These are phyloP conservation scores for Moesziomyces antarcticus DNA, from an alignment of 1,284 basidiomycete genomes.

Conservation along the genomic window DNA sequence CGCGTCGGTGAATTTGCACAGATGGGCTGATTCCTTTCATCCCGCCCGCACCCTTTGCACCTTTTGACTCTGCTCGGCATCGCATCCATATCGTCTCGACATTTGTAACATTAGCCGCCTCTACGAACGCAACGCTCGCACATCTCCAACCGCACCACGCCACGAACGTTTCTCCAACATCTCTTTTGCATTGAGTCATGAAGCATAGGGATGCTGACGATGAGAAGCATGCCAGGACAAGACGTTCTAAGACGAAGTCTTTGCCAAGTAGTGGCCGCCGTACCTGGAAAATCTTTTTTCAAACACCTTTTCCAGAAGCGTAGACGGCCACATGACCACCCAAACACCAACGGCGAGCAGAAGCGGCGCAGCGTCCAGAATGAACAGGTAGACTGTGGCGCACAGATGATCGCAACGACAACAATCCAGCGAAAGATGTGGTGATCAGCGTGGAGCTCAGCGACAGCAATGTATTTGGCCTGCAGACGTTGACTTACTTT, in stretches of 20 bases:
- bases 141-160: neutral
- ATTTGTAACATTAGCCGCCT: conserved; percentile 23
- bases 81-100: neutral
- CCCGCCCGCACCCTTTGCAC: neutral
- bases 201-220: too few species aligned
- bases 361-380: conserved; percentile 49
- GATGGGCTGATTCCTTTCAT: conserved; percentile 10
- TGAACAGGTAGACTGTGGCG: conserved; percentile 42
- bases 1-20: conserved; percentile 28
- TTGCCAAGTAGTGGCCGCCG: conserved; percentile 6
- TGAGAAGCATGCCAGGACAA: too few species aligned
- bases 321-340: conserved; percentile 48
- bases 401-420: too few species aligned
- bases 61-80: conserved; percentile 4
- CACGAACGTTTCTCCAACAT: too few species aligned
- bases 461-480: neutral
- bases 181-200: too few species aligned
- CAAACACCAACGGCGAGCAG: conserved; percentile 46
- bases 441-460: too few species aligned
- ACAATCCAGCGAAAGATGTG: neutral
- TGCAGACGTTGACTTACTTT: conserved; percentile 30
- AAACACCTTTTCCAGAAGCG: conserved; percentile 27
- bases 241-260: conserved; percentile 5
- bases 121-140: conserved; percentile 13
- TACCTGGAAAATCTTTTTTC: conserved; percentile 13